Evolutionary conservation across 202 grass and related monocot genomes (phyloP).

Genomic region (Brachypodium distachyon): DNA sequence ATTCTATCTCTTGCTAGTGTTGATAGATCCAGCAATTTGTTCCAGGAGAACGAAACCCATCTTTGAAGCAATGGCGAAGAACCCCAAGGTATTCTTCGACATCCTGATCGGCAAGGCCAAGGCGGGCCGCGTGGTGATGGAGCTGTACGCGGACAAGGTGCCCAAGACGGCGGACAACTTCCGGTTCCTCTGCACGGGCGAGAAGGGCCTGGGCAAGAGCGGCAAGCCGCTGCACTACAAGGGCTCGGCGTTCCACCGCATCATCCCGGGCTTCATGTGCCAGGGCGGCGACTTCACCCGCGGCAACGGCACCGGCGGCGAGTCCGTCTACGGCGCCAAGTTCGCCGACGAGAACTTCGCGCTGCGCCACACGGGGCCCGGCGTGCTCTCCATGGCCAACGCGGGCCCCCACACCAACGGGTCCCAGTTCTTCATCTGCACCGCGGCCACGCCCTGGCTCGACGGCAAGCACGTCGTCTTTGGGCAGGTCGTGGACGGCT

Average conservation of each 20-base stretch:
- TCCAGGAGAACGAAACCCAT: background rate
- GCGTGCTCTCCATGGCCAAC: conserved; percentile 76
- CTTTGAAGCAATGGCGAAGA: conserved; percentile 22
- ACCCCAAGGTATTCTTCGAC: conserved; percentile 88
- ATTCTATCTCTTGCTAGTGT: too few species aligned
- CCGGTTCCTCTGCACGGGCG: conserved; percentile 71
- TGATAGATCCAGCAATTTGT: background rate
- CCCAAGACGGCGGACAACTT: conserved; percentile 78
- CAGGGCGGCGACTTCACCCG: conserved; percentile 85
- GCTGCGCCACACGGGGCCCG: conserved; percentile 47
- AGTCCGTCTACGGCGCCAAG: conserved; percentile 65
- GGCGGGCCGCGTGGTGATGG: conserved; percentile 61
- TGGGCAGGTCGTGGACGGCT: conserved; percentile 59
- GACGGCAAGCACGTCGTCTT: conserved; percentile 78
- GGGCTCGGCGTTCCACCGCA: conserved; percentile 64
- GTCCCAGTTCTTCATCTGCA: conserved; percentile 86
- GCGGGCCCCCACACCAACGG: conserved; percentile 63
- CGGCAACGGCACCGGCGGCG: conserved; percentile 66
- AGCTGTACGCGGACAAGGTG: conserved; percentile 53
- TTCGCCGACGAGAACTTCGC: conserved; percentile 75
- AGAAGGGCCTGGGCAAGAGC: conserved; percentile 36
- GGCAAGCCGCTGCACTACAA: conserved; percentile 76
- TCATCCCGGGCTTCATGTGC: conserved; percentile 80
- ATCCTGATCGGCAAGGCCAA: conserved; percentile 55
- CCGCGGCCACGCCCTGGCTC: conserved; percentile 40